Evolutionary conservation across 768 basidiomycete genomes (phyloP).

Genomic region (Crepidotus variabilis): DNA sequence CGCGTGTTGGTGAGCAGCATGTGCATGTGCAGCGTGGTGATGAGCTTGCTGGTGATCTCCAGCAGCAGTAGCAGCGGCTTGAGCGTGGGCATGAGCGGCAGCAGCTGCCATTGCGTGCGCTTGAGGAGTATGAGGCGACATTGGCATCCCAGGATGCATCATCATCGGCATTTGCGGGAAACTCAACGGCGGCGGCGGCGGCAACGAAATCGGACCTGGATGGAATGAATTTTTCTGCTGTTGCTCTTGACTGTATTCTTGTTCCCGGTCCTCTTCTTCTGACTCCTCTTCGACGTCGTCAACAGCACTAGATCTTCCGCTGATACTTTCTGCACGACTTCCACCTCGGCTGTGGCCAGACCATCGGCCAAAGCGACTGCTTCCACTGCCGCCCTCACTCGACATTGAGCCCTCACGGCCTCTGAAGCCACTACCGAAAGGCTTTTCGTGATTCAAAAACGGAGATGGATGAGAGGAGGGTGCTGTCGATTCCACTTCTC

Average conservation of each 20-base stretch:
- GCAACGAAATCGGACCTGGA: constrained; percentile 11
- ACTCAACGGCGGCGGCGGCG: constrained; percentile 3
- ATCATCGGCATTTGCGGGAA: constrained; percentile 15
- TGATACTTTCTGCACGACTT: background rate
- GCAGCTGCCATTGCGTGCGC: constrained; percentile 21
- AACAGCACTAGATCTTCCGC: background rate
- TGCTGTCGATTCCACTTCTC: background rate
- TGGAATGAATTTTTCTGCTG: constrained; percentile 7
- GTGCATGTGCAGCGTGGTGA: constrained; percentile 3
- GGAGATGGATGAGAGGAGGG: background rate
- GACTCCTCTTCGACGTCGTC: background rate
- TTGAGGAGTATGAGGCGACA: constrained; percentile 26
- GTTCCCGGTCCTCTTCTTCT: background rate
- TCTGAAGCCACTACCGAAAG: background rate
- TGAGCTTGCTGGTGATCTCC: constrained; percentile 6
- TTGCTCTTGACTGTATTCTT: constrained; percentile 9
- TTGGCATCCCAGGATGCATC: constrained; percentile 8
- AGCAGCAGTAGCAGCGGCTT: constrained; percentile 10
- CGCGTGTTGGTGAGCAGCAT: background rate
- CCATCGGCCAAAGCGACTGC: background rate
- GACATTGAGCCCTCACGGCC: background rate
- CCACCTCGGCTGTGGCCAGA: background rate
- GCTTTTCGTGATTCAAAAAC: background rate
- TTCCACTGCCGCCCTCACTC: background rate
- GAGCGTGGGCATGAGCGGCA: constrained; percentile 20